Evolutionary conservation across 1,139 yeast species (phyloP).

Genomic region (Geotrichum histeridarum): DNA sequence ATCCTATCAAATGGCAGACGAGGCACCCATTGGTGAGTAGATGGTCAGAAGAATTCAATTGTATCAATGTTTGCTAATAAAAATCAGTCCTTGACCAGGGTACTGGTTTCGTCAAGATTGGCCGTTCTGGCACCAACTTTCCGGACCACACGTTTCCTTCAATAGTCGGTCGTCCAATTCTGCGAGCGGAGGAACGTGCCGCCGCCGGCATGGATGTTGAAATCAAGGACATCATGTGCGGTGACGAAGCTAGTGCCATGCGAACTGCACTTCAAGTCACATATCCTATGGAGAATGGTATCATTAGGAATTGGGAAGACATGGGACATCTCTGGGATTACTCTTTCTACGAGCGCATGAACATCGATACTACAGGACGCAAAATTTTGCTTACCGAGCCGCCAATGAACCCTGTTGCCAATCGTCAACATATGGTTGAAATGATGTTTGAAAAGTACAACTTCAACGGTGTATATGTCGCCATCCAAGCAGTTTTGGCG

Average conservation of each 20-base stretch:
- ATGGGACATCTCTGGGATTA: conserved; percentile 99
- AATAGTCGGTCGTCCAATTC: conserved; percentile 94
- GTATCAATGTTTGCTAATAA: background rate
- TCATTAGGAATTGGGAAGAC: conserved; percentile 96
- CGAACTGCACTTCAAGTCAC: conserved; percentile 85
- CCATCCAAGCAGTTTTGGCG: conserved; percentile 96
- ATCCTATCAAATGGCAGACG: conserved; percentile 17
- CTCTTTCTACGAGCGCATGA: conserved; percentile 88
- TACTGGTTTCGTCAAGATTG: conserved; percentile 85
- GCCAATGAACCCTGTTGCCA: conserved; percentile 93
- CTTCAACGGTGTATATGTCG: conserved; percentile 95
- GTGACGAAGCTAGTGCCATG: conserved; percentile 88
- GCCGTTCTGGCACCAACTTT: conserved; percentile 94
- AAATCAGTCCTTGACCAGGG: conserved; percentile 92
- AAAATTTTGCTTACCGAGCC: conserved; percentile 92
- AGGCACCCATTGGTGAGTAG: conserved; percentile 20
- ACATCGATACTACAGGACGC: conserved; percentile 66
- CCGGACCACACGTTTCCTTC: conserved; percentile 99
- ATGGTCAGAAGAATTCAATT: background rate
- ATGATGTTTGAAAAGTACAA: conserved; percentile 96
- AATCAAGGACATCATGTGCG: conserved; percentile 92
- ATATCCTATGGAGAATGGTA: conserved; percentile 98
- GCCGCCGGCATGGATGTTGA: conserved; percentile 42
- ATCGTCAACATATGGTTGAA: conserved; percentile 91
- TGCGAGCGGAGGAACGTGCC: conserved; percentile 87